Evolutionary conservation across 2,329 filamentous ascomycete species (phyloP), one percentile per base, ranked within the genome.

Genomic region (Huntiella savannae): DNA sequence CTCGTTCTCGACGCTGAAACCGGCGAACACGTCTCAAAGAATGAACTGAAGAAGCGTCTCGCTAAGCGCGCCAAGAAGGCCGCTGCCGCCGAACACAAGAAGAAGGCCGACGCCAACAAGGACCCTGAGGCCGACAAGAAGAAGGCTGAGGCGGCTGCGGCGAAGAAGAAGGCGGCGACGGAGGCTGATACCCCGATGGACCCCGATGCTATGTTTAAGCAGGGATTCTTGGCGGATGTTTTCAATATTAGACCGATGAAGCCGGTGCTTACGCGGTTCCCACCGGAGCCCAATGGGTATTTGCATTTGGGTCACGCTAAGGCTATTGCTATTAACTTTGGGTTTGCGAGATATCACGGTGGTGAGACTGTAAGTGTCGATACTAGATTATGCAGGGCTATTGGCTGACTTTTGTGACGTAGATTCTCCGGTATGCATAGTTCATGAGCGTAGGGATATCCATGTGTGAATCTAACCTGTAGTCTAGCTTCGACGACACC

Each of bases 281-380:
- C 82, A 2, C 82, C 82, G 15, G 82, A 88, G 63, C 91, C 91
- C 41, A 96, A 96, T 60, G 91, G 88, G 46, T 95, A 81, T 59
- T 72, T 95, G 7, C 87, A 95, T 58, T 82, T 96, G 54, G 88
- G 88, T 15, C 91, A 96, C 59, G 82, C 82, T 53, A 96, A 96
- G 66, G 88, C 91, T 16, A 95, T 96, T 60, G 81, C 85, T 0
- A 77, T 96, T 61, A 95, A 96, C 63, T 96, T 96, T 63, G 88
- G 88, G 5, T 96, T 95, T 59, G 88, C 91, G 11, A 76, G 74
- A 57, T 77, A 79, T 57, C 82, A 93, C 58, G 81, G 80, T 33
- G 88, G 88, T 49, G 68, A 78, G 51, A 61, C 57, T 40, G 57
- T 59, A 51, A 57, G 55, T 53, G 4, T 13, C 50, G n/a, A 35